phyloP scores from a whole-genome alignment of 2,329 filamentous ascomycete species.

The Penicillium digitatum region DNA sequence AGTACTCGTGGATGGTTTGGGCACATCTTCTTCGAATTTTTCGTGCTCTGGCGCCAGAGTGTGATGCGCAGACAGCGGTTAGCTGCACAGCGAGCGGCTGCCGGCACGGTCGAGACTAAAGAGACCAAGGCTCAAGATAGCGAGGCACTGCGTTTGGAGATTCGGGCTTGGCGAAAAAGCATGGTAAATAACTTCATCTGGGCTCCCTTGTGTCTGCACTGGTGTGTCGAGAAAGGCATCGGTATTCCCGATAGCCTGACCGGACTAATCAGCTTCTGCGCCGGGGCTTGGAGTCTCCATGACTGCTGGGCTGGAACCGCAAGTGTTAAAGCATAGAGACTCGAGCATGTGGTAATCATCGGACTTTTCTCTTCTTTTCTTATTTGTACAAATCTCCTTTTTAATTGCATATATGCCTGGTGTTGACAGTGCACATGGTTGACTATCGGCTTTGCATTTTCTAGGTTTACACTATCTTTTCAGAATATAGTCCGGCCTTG shows the following conservation, averaged over 20 bases:
- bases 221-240: conserved; percentile 66
- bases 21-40: conserved; percentile 72
- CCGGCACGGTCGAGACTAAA: conserved; percentile 14
- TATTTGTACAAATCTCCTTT: conserved; percentile 6
- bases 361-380: background rate
- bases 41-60: conserved; percentile 55
- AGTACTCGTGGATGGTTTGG: conserved; percentile 76
- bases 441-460: background rate
- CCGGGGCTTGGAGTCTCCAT: conserved; percentile 44
- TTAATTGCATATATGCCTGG: conserved; percentile 10
- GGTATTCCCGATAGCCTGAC: conserved; percentile 55
- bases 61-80: conserved; percentile 31
- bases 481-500: background rate
- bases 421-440: background rate
- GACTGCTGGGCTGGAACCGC: conserved; percentile 46
- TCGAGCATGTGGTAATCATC: background rate
- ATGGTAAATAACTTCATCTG: conserved; percentile 68
- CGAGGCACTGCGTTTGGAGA: conserved; percentile 30
- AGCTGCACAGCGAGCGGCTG: conserved; percentile 21
- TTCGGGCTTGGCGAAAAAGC: conserved; percentile 59
- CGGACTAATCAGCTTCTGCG: conserved; percentile 55
- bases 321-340: conserved; percentile 27
- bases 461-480: conserved; percentile 8
- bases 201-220: conserved; percentile 80
- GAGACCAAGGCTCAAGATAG: conserved; percentile 29